phyloP scores from a whole-genome alignment of 2,329 filamentous ascomycete genomes.

The Trichoderma polysporum region DNA sequence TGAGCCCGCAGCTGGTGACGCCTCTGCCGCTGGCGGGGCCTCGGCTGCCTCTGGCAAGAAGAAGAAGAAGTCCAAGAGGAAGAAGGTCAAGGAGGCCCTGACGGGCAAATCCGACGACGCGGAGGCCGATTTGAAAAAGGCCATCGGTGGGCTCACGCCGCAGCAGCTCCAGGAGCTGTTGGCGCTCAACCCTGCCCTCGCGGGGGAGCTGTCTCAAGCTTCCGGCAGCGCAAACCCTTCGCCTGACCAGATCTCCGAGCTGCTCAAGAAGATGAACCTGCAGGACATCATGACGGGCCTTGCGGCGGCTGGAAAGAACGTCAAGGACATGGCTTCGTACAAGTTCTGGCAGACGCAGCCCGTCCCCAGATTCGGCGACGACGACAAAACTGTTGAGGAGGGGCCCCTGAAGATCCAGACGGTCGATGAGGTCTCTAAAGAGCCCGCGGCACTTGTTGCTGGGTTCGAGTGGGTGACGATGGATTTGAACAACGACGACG shows the following conservation, averaged over 20 bases:
- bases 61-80: constrained; percentile 66
- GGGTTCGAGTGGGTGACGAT: constrained; percentile 95
- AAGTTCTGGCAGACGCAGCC: constrained; percentile 99
- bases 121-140: constrained; percentile 47
- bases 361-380: constrained; percentile 76
- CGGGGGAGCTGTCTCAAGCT: constrained; percentile 52
- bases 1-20: constrained; percentile 40
- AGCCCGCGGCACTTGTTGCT: constrained; percentile 70
- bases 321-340: constrained; percentile 94
- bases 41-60: constrained; percentile 39
- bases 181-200: constrained; percentile 69
- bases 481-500: constrained; percentile 74
- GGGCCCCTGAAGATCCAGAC: constrained; percentile 82
- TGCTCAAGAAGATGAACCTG: constrained; percentile 63
- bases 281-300: constrained; percentile 73
- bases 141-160: constrained; percentile 53
- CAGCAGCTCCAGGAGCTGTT: constrained; percentile 65
- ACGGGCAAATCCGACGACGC: constrained; percentile 37
- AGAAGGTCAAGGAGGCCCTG: constrained; percentile 55
- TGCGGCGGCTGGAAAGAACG: constrained; percentile 79
- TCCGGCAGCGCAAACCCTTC: constrained; percentile 38
- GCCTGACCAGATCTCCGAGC: constrained; percentile 48
- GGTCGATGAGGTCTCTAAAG: constrained; percentile 74
- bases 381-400: constrained; percentile 60
- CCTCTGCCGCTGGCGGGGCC: constrained; percentile 27